Evolutionary conservation across 2,329 filamentous ascomycete species (phyloP).

Genomic region (Colletotrichum tropicale): DNA sequence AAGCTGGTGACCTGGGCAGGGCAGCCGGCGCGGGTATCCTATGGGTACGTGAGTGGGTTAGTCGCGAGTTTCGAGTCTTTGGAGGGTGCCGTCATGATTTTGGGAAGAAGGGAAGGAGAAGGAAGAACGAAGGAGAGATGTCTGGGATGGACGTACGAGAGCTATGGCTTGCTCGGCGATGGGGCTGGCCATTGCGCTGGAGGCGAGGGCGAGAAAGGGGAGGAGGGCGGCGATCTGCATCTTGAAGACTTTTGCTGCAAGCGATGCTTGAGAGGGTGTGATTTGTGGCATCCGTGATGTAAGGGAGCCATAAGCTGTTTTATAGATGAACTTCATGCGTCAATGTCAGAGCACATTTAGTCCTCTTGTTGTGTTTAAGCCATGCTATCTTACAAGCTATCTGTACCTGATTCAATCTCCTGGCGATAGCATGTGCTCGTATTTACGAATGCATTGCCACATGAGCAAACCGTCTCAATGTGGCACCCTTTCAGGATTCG

Average conservation of each 20-base stretch:
- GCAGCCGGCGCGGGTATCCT: not conserved
- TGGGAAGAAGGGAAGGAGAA: not conserved
- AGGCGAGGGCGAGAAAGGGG: not conserved
- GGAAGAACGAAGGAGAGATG: fast-evolving
- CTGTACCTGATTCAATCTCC: no score
- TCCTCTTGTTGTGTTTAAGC: not conserved
- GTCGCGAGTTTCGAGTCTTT: not conserved
- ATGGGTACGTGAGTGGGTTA: not conserved
- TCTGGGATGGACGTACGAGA: not conserved
- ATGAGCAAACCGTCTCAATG: not conserved
- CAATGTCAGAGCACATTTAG: no score
- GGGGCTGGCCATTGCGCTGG: not conserved
- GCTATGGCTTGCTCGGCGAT: not conserved
- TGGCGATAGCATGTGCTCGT: not conserved
- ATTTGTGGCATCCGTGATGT: not conserved
- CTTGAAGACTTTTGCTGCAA: not conserved
- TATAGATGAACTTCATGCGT: no score
- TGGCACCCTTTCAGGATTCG: not conserved
- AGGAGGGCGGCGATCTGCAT: not conserved
- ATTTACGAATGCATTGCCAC: not conserved
- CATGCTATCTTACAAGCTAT: not conserved
- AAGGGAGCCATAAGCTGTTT: no score
- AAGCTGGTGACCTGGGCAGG: not conserved
- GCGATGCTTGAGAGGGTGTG: not conserved
- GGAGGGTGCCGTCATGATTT: not conserved